Evolutionary conservation across 2,329 filamentous ascomycete genomes (phyloP), one percentile per base, ranked within the genome.

Genomic region (Rhexocercosporidium sp.): DNA sequence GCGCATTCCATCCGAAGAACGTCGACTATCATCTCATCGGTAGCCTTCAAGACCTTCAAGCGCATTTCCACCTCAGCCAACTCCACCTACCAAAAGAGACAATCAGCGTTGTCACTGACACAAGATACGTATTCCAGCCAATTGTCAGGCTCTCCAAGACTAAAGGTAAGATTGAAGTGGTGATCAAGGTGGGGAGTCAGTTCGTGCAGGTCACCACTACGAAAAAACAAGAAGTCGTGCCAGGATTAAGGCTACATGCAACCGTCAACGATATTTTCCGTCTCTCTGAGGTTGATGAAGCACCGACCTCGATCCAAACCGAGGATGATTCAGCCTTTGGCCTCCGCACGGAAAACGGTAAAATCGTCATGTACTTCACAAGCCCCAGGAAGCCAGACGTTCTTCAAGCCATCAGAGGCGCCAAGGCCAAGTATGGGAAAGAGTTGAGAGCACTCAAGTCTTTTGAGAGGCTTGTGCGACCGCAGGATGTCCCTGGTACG

Each of bases 211-310:
- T 92, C 41, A 90, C 89, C 3, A 91, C 89, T 4, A 84, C 85
- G 9, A 89, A 90, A 76, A 90, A 90, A 72, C 88, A 91, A 73
- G 89, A 92, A 69, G 85, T 92, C 9, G 83, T 90, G 54, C 86
- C 89, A 20, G 86, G 85, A 5, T 83, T 88, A 68, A 85, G 85
- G 14, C 81, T 91, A 27, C 86, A 84, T 74, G 87, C 88, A 9
- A 88, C 86, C 1, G 84, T 91, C 70, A 92, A 92, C 72, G 89
- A 92, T 71, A 90, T 91, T 37, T 92, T 91, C 77, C 85, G 88
- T 11, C 80, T 92, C 3, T 83, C 86, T 3, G 89, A 92, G 64
- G 84, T 92, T 16, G 89, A 91, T 66, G 89, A 92, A 78, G 86
- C 88, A 4, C 84, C 88, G 5, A 87, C 86, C 2, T 87, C 86